These are phyloP conservation scores for Coemansia reversa DNA, from an alignment of 192 early-diverging fungal species.

Conservation along the genomic window DNA sequence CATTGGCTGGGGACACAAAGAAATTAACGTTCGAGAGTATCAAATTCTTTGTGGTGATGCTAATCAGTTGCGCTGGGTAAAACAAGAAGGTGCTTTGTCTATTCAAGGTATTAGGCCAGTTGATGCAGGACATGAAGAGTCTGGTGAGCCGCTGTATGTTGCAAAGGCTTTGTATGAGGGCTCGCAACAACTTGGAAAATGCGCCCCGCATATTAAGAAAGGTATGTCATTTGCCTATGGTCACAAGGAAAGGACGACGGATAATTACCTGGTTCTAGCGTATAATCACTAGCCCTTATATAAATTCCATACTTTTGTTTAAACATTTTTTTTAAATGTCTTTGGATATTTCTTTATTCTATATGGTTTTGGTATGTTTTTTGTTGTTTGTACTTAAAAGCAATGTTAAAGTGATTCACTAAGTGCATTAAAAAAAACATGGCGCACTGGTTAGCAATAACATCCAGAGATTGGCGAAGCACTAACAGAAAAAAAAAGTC, in stretches of 20 bases:
- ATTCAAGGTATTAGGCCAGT: conserved; percentile 13
- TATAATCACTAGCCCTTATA: conserved; percentile 21
- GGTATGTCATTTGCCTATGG: conserved; percentile 53
- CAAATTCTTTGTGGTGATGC: conserved; percentile 62
- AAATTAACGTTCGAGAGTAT: conserved; percentile 49
- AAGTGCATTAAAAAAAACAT: too few species aligned
- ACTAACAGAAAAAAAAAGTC: background rate
- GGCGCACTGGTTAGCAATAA: background rate
- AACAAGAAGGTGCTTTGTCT: conserved; percentile 33
- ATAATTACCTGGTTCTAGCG: conserved; percentile 52
- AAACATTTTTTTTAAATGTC: background rate
- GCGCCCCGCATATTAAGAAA: conserved; percentile 51
- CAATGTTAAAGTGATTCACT: background rate
- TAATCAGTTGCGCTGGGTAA: conserved; percentile 57
- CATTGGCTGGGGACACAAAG: conserved; percentile 58
- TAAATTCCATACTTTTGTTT: background rate
- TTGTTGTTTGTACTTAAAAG: too few species aligned
- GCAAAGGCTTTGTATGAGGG: conserved; percentile 52
- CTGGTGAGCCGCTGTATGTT: conserved; percentile 51
- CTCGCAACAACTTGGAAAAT: conserved; percentile 57
- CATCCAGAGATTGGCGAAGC: background rate
- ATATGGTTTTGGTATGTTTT: too few species aligned
- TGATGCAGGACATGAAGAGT: conserved; percentile 47
- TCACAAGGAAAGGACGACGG: conserved; percentile 46
- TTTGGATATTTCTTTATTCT: too few species aligned